Base-by-base conservation (phyloP, 495 filamentous ascomycete species). In the Staphylotrichum tortipilum region DNA sequence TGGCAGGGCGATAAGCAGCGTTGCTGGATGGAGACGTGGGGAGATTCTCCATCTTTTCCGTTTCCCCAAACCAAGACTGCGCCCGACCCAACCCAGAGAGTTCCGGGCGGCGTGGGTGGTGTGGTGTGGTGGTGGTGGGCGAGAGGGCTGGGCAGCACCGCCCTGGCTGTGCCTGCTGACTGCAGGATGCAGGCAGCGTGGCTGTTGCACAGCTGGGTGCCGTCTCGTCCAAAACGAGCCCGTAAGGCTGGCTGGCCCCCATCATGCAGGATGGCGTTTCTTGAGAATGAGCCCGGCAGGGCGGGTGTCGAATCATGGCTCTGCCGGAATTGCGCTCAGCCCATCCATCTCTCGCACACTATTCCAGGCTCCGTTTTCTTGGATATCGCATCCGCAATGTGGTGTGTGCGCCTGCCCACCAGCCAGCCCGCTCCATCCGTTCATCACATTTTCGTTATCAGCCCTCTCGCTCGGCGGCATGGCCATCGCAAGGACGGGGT, bases 211-310 rank as follows among this genome's bases (percentile, higher is more conserved):
- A n/a, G n/a, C n/a, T n/a, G n/a, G n/a, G n/a, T n/a, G n/a, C n/a
- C n/a, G n/a, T n/a, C n/a, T n/a, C n/a, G n/a, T n/a, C n/a, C n/a
- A n/a, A n/a, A n/a, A n/a, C n/a, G n/a, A n/a, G n/a, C 26, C 45
- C 47, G 47, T 49, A 49, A 42, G 47, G 47, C 47, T 49, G 47
- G 26, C 28, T n/a, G n/a, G n/a, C n/a, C n/a, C n/a, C 3, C 6
- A 22, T 33, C 36, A 17, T 40, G 37, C 46, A 24, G n/a, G 37
- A 41, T 34, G 36, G 36, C n/a, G 9, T 18, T 49, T 15, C n/a
- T n/a, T n/a, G n/a, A n/a, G n/a, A 9, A 17, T 38, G 35, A 40
- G 28, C 46, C 46, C 46, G 37, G 46, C 17, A 41, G 24, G 24
- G 17, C 24, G 46, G 46, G 4, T 28, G 14, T 41, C 46, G 19